Base-by-base conservation (phyloP, 306 rosid species). In the Rosa rugosa region DNA sequence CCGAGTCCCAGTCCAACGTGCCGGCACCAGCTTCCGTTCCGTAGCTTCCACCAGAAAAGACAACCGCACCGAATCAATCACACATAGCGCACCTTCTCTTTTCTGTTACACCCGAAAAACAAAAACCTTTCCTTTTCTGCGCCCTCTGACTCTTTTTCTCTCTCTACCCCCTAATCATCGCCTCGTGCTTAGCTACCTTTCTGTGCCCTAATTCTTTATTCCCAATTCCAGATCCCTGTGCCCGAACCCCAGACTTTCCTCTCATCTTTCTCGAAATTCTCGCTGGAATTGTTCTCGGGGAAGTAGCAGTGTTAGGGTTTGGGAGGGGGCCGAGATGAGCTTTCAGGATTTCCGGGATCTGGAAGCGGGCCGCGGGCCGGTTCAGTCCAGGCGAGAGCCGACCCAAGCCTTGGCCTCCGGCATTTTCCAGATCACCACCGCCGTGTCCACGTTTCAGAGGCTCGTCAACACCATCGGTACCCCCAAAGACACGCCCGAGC, bases 401-500 rank as follows among this genome's bases (percentile, higher is more conserved):
- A 94, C 97, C 22, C 98, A 94, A 45, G 98, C 97, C 72, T 95
- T 94, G 40, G 97, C 98, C 34, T 84, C 98, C 9, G 98, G 98
- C 56, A 81, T 94, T n/a, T 94, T 94, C 80, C 98, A 94, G 97
- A 94, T 94, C 92, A 94, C 90, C 81, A 94, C 98, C 49, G 95
- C 97, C n/a, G 97, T 94, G 17, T 88, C 94, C 69, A 92, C 98
- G 50, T 94, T 94, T 71, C 98, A 94, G 86, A 85, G 98, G 76
- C 98, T 89, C 69, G 98, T 94, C 77, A 92, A 94, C 84, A 92
- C 98, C 83, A 89, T 94, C 73, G 98, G 98, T n/a, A 94, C 98
- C 75, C 98, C 98, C 0, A 94, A 92, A 76, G 98, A 94, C 84
- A 94, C 98, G 46, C 95, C 92, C 5, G 98, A 89, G 76, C 92